Percentiles rank a stretch among this genome's conserved stretches.
These are phyloP conservation scores for Candida khao-thaluensis DNA, from an alignment of 805 yeast species.

Conservation along the genomic window DNA sequence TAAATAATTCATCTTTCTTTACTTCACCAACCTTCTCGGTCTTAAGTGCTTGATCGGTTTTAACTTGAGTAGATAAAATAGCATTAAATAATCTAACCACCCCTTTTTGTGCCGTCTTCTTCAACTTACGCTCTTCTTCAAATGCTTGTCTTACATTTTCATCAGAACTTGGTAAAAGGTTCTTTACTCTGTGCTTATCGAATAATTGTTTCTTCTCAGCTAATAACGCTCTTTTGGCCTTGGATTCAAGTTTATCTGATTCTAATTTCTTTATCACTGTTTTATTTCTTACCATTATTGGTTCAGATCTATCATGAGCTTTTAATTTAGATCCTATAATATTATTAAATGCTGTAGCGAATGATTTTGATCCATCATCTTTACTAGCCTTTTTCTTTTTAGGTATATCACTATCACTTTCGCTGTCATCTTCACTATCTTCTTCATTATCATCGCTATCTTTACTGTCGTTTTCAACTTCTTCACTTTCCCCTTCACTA, in stretches of 20 bases:
- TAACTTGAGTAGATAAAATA: conserved; percentile 71
- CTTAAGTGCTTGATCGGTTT: conserved; percentile 51
- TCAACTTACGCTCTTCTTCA: conserved; percentile 66
- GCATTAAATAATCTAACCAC: conserved; percentile 85
- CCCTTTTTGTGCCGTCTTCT: conserved; percentile 85
- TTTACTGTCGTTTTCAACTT: conserved; percentile 16
- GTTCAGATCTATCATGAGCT: conserved; percentile 86
- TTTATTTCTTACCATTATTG: conserved; percentile 84
- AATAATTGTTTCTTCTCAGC: conserved; percentile 69
- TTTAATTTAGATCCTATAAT: conserved; percentile 82
- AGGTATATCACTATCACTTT: conserved; percentile 32
- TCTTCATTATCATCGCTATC: conserved; percentile 6
- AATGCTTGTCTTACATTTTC: conserved; percentile 55
- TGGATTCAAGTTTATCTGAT: conserved; percentile 74
- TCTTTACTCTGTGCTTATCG: conserved; percentile 65
- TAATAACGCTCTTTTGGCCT: conserved; percentile 69
- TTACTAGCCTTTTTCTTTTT: conserved; percentile 48
- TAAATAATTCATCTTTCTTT: conserved; percentile 60
- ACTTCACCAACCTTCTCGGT: conserved; percentile 44
- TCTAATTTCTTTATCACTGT: conserved; percentile 69
- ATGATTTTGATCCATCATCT: conserved; percentile 71
- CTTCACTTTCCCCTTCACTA: conserved; percentile 4
- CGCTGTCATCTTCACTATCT: conserved; percentile 22
- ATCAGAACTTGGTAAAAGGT: conserved; percentile 64
- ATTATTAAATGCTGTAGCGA: conserved; percentile 81